Percentiles rank a stretch among this genome's conserved stretches.
Evolutionary conservation across 345 rosid genomes (phyloP).

Genomic region (Melaleuca alternifolia): DNA sequence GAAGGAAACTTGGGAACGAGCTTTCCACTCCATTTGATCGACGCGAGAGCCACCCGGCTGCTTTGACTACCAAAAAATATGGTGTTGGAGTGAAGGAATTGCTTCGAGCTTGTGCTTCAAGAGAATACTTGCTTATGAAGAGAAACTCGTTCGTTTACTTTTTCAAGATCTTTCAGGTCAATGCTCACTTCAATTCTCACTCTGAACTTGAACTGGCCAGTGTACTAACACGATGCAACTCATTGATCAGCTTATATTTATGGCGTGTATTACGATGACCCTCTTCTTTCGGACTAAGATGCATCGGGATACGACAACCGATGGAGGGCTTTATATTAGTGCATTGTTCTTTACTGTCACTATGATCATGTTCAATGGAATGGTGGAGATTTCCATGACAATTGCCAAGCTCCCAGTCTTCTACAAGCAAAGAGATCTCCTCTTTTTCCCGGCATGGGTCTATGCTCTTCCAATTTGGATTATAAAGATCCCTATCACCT

Average conservation of each 20-base stretch:
- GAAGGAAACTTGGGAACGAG: constrained; percentile 26
- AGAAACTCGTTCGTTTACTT: constrained; percentile 44
- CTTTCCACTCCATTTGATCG: constrained; percentile 38
- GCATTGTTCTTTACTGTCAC: constrained; percentile 16
- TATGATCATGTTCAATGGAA: constrained; percentile 20
- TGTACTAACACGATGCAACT: background rate
- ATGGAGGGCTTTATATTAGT: constrained; percentile 25
- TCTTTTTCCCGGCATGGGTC: constrained; percentile 36
- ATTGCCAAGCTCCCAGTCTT: constrained; percentile 35
- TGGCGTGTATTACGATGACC: constrained; percentile 24
- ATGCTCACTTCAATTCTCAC: background rate
- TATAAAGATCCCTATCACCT: constrained; percentile 24
- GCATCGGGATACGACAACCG: background rate
- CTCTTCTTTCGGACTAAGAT: constrained; percentile 26
- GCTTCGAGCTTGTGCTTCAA: constrained; percentile 34
- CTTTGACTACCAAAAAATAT: constrained; percentile 32
- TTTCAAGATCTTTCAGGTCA: constrained; percentile 44
- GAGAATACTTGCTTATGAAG: constrained; percentile 52
- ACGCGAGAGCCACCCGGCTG: constrained; percentile 44
- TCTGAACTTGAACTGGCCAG: background rate
- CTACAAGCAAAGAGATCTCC: constrained; percentile 38
- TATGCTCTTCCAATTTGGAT: constrained; percentile 37
- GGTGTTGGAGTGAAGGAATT: constrained; percentile 43
- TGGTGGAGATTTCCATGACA: constrained; percentile 24
- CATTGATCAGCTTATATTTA: constrained; percentile 1